Evolutionary conservation across 2,329 filamentous ascomycete genomes (phyloP).

Genomic region (Cryphonectria nitschkei): DNA sequence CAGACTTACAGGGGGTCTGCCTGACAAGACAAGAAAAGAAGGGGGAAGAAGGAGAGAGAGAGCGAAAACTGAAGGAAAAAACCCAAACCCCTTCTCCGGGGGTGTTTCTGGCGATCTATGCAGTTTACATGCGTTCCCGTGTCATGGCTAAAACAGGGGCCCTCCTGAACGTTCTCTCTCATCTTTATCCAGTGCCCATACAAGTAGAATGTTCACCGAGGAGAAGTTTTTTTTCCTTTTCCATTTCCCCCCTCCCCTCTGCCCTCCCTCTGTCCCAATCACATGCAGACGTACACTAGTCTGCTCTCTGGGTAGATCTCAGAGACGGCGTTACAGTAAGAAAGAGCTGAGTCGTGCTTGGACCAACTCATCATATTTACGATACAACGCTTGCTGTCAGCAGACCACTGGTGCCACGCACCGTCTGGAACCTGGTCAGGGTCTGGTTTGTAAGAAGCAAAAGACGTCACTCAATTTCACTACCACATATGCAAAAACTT

Average conservation of each 20-base stretch:
- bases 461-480: slow-evolving; percentile 6
- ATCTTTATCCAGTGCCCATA: background rate
- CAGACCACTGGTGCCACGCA: slow-evolving; percentile 23
- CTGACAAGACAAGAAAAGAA: background rate
- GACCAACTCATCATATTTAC: slow-evolving; percentile 1
- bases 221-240: background rate
- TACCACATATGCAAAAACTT: slow-evolving; percentile 14
- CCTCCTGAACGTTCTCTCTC: background rate
- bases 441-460: background rate
- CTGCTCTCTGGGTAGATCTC: background rate
- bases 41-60: too few species aligned
- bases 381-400: slow-evolving; percentile 1
- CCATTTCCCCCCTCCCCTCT: too few species aligned
- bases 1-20: slow-evolving; percentile 2
- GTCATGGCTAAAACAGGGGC: slow-evolving; percentile 21
- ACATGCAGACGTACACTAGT: background rate
- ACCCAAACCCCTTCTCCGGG: background rate
- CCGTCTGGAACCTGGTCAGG: background rate
- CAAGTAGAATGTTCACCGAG: background rate
- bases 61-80: background rate
- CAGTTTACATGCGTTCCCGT: slow-evolving; percentile 9
- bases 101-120: slow-evolving; percentile 18
- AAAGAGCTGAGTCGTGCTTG: background rate
- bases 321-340: background rate
- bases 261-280: background rate